A percentile compares a stretch with the other conserved stretches of the same genome.
Evolutionary conservation across 2,329 filamentous ascomycete species (phyloP).

Genomic region (Scytalidium sp.): DNA sequence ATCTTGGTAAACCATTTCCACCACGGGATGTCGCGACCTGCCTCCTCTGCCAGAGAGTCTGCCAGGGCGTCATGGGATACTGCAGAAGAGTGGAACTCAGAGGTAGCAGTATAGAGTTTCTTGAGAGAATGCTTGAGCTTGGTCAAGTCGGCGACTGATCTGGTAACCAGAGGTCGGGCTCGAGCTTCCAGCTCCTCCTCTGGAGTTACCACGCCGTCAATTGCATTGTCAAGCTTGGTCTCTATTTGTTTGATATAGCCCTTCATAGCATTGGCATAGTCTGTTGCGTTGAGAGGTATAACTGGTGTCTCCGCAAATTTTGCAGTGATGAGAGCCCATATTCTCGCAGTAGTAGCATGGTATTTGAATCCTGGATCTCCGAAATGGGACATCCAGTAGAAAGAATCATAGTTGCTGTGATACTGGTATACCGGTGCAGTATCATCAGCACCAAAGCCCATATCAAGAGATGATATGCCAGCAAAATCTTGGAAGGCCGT

Average conservation of each 20-base stretch:
- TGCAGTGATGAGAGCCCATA: conserved; percentile 48
- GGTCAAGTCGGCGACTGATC: conserved; percentile 16
- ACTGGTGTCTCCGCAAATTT: conserved; percentile 47
- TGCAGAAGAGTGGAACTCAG: conserved; percentile 17
- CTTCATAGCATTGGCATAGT: conserved; percentile 33
- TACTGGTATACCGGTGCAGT: conserved; percentile 69
- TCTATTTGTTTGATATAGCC: conserved; percentile 26
- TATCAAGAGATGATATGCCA: conserved; percentile 50
- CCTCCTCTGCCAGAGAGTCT: conserved; percentile 33
- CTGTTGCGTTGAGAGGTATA: conserved; percentile 48
- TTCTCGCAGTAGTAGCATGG: conserved; percentile 54
- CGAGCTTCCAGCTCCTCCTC: conserved; percentile 25
- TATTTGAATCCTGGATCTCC: conserved; percentile 66
- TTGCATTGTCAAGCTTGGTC: conserved; percentile 20
- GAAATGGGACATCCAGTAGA: conserved; percentile 78
- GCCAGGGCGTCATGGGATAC: conserved; percentile 24
- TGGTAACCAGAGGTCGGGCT: conserved; percentile 16
- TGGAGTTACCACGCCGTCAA: conserved; percentile 15
- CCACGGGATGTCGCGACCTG: conserved; percentile 64
- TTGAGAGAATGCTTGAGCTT: conserved; percentile 22
- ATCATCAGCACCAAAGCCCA: conserved; percentile 43
- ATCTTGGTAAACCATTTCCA: conserved; percentile 72
- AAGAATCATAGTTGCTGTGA: conserved; percentile 81
- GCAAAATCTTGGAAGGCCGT: conserved; percentile 62
- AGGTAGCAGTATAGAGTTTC: conserved; percentile 22